phyloP scores from a whole-genome alignment of 768 basidiomycete genomes.

The Xerocomus brunneocitrinus region DNA sequence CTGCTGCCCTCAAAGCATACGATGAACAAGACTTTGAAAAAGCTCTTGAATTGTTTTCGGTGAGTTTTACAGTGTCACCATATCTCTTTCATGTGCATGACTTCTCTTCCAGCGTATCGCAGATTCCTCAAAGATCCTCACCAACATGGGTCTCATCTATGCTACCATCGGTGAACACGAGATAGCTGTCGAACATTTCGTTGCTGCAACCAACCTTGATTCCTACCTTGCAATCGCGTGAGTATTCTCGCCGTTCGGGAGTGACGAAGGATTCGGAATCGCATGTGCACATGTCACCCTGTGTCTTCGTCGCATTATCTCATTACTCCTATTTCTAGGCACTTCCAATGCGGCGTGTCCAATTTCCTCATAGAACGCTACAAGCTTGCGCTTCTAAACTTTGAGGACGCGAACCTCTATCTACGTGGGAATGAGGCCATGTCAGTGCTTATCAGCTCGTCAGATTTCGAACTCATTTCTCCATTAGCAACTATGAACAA shows the following conservation, averaged over 20 bases:
- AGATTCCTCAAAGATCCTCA: constrained; percentile 85
- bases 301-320: not conserved
- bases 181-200: constrained; percentile 77
- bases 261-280: too few species aligned
- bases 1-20: constrained; percentile 82
- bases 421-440: constrained; percentile 82
- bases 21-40: constrained; percentile 78
- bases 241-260: constrained; percentile 28
- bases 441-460: constrained; percentile 38
- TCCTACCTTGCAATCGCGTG: constrained; percentile 85
- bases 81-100: not conserved
- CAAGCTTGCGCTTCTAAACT: constrained; percentile 71
- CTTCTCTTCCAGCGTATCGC: constrained; percentile 53
- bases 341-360: constrained; percentile 89
- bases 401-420: constrained; percentile 78
- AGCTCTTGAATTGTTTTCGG: constrained; percentile 71
- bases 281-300: not conserved
- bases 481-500: constrained; percentile 78
- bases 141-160: constrained; percentile 91
- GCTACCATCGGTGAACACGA: constrained; percentile 89
- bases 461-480: not conserved
- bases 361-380: constrained; percentile 80
- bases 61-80: constrained; percentile 31
- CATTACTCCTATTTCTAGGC: constrained; percentile 36
- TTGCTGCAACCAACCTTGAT: constrained; percentile 73